A percentile compares a stretch with the other conserved stretches of the same genome.
Conservation (phyloP, 495 filamentous ascomycete genomes). For the Talaromyces ruber region DNA sequence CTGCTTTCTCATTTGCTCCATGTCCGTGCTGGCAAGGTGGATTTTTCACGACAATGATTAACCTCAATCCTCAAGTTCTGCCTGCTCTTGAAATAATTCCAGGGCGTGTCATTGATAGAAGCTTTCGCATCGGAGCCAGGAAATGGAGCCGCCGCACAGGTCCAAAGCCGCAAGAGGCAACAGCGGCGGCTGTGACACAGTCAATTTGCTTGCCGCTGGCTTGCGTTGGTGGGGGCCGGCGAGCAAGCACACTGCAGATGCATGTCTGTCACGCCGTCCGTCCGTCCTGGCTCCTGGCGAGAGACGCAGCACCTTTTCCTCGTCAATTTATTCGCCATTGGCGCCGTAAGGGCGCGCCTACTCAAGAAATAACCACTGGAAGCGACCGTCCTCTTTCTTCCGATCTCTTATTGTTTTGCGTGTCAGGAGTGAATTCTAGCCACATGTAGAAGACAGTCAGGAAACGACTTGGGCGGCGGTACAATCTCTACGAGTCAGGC, state of each 20-base stretch:
- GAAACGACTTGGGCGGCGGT: not conserved
- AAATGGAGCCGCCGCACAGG: not conserved
- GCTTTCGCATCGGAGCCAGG: not conserved
- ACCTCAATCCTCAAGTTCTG: not conserved
- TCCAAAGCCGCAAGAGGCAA: not conserved
- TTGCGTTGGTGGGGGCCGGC: not conserved
- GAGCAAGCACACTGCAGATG: not conserved
- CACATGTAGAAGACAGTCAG: too few relatives aligned
- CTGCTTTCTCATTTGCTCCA: not conserved
- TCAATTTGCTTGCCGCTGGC: not conserved
- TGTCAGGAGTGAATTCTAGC: not conserved
- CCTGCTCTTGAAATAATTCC: not conserved
- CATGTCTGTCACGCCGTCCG: not conserved
- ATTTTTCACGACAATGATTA: not conserved
- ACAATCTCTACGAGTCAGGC: not conserved
- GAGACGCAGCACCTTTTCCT: constrained; percentile 4
- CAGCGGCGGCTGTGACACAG: constrained; percentile 10
- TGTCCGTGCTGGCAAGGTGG: not conserved
- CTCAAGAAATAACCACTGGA: not conserved
- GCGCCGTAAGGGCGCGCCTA: constrained; percentile 10
- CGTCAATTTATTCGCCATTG: constrained; percentile 20
- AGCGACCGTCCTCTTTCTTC: not conserved
- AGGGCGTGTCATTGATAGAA: not conserved
- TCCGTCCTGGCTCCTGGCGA: not conserved
- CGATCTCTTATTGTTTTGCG: not conserved